Conservation (phyloP, 179 eudicot species). For the Beta macrorhiza region DNA sequence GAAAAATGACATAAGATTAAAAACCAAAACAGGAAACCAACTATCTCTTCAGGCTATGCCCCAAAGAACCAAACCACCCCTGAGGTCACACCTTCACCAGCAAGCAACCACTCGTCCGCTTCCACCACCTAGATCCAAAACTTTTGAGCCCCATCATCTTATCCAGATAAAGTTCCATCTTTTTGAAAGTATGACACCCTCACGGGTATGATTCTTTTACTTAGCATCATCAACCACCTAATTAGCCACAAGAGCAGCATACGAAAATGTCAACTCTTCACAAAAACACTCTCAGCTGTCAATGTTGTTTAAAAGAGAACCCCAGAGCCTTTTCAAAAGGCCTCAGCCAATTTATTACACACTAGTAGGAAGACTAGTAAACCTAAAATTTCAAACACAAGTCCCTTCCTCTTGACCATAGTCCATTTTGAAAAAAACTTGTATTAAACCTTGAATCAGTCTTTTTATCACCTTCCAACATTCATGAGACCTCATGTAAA, state of each 20-base stretch:
- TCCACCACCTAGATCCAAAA: not conserved
- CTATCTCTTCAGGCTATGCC: not conserved
- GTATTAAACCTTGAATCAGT: not conserved
- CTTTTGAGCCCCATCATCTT: not conserved
- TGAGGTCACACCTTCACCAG: not conserved
- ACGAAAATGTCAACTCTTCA: not conserved
- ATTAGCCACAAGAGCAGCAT: not conserved
- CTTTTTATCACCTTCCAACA: not conserved
- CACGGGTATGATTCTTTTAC: not conserved
- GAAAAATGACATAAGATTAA: not conserved
- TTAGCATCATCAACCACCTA: not conserved
- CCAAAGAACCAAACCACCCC: not conserved
- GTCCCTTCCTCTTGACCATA: not conserved
- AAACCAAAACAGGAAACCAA: not conserved
- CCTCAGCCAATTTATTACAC: not conserved
- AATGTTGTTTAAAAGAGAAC: not conserved
- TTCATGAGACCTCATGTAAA: not conserved
- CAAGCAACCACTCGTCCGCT: not conserved
- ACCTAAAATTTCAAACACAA: not conserved
- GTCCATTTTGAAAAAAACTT: not conserved
- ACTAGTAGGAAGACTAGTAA: not conserved
- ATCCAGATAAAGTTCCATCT: not conserved
- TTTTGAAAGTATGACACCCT: not conserved
- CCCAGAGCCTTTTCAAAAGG: not conserved
- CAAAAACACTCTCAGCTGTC: not conserved